Evolutionary conservation across 1,284 basidiomycete species (phyloP).

Genomic region (Melampsora occidentalis): DNA sequence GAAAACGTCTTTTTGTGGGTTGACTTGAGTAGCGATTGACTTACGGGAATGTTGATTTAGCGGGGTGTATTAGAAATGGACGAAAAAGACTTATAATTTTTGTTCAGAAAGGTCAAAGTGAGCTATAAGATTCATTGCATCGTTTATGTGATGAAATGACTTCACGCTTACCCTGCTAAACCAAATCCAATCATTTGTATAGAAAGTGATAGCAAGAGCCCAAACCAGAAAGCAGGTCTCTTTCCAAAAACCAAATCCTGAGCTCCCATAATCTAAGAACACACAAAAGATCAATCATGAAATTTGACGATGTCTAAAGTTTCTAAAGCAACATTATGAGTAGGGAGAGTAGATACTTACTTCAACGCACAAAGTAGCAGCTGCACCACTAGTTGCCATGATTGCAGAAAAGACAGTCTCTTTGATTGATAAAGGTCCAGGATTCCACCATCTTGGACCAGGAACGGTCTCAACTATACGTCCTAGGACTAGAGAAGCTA

Average conservation of each 20-base stretch:
- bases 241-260: constrained; percentile 25
- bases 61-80: constrained; percentile 26
- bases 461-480: constrained; percentile 18
- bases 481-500: constrained; percentile 29
- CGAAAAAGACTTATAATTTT: constrained; percentile 25
- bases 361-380: constrained; percentile 21
- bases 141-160: neutral
- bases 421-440: constrained; percentile 33
- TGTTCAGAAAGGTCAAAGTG: neutral
- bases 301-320: too few species aligned
- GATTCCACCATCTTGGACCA: constrained; percentile 37
- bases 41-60: constrained; percentile 20
- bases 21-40: neutral
- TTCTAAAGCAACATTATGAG: too few species aligned
- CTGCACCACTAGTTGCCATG: constrained; percentile 28
- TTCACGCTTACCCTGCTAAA: constrained; percentile 27
- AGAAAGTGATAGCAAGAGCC: constrained; percentile 21
- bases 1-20: neutral
- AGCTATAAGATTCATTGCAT: neutral
- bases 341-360: neutral
- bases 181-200: constrained; percentile 38
- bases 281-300: neutral
- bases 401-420: constrained; percentile 36
- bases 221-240: constrained; percentile 8
- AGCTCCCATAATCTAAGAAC: constrained; percentile 32